Evolutionary conservation across 2,329 filamentous ascomycete genomes (phyloP), one percentile per base, ranked within the genome.

Genomic region (Fusarium dlaminii): DNA sequence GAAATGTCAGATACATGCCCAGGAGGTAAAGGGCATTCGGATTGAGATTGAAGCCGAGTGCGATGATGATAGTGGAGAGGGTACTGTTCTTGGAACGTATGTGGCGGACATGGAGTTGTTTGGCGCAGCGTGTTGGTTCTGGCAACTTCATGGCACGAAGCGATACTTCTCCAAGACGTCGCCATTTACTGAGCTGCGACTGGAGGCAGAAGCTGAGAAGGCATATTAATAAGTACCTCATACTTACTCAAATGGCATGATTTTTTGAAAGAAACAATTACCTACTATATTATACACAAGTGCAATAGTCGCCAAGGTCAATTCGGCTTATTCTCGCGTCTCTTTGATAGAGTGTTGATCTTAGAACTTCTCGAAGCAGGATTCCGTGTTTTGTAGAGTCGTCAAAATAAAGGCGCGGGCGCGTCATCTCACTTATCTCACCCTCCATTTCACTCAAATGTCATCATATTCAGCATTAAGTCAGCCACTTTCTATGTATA

Each of bases 391-490:
- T 36, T 10, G 3, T n/a, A 36, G 17, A n/a, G 22, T n/a, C 32
- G 64, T 65, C 58, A 52, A 69, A 22, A 58, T 1, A 69, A 69
- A 57, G 67, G 67, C 67, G 62, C 24, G 39, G 51, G 55, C 6
- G 8, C 27, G 15, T 24, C 30, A 52, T 52, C 42, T 45, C 42
- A 61, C 54, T n/a, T 13, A 14, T 20, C 27, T 55, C 12, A 32
- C 29, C 42, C 63, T 20, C 34, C 18, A 27, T 43, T 22, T 68
- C 46, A 43, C 30, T 27, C 2, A 20, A 22, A 29, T 65, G 32
- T 46, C 58, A 57, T 64, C 57, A 57, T 34, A 20, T 6, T 27
- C 6, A 34, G 1, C 4, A 15, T 7, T 6, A 17, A 29, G 27
- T 32, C 45, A 11, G 40, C 20, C 24, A 52, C 32, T 1, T 4